These are phyloP conservation scores for Penicillium lividum DNA, from an alignment of 495 filamentous ascomycete species.

Conservation along the genomic window DNA sequence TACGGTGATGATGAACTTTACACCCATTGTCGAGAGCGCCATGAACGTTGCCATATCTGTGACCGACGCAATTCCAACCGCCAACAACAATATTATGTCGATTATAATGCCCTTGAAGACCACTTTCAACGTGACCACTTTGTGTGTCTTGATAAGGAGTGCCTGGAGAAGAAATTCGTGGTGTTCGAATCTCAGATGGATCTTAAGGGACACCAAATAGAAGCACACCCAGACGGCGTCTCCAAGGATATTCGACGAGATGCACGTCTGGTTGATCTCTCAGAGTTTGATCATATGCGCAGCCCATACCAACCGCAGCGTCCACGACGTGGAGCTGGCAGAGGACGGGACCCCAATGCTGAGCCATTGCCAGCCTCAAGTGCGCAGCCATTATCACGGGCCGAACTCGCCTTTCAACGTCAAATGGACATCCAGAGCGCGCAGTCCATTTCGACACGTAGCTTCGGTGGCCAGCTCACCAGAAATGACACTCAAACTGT, in stretches of 20 bases:
- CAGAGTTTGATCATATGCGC: constrained; percentile 73
- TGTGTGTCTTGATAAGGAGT: constrained; percentile 80
- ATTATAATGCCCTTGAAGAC: constrained; percentile 79
- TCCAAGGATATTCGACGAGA: constrained; percentile 85
- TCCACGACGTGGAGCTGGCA: constrained; percentile 60
- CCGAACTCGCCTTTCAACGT: constrained; percentile 89
- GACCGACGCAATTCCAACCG: constrained; percentile 68
- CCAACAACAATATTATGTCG: constrained; percentile 82
- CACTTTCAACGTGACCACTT: constrained; percentile 91
- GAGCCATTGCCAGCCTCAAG: constrained; percentile 76
- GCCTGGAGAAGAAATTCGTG: constrained; percentile 95
- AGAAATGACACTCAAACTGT: constrained; percentile 50
- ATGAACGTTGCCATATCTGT: constrained; percentile 94
- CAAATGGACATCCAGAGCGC: constrained; percentile 89
- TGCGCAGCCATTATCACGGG: constrained; percentile 79
- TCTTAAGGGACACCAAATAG: constrained; percentile 82
- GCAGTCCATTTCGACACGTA: constrained; percentile 73
- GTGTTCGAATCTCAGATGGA: constrained; percentile 95
- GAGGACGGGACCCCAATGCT: constrained; percentile 73
- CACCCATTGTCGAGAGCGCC: constrained; percentile 84
- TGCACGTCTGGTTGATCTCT: constrained; percentile 83
- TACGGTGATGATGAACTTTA: constrained; percentile 97
- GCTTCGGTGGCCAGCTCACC: constrained; percentile 80
- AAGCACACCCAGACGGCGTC: constrained; percentile 71
- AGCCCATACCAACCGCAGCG: constrained; percentile 64